Percentiles rank a stretch among this genome's conserved stretches.
phyloP scores from a whole-genome alignment of 2,329 filamentous ascomycete species.

The Aciculosporium take region DNA sequence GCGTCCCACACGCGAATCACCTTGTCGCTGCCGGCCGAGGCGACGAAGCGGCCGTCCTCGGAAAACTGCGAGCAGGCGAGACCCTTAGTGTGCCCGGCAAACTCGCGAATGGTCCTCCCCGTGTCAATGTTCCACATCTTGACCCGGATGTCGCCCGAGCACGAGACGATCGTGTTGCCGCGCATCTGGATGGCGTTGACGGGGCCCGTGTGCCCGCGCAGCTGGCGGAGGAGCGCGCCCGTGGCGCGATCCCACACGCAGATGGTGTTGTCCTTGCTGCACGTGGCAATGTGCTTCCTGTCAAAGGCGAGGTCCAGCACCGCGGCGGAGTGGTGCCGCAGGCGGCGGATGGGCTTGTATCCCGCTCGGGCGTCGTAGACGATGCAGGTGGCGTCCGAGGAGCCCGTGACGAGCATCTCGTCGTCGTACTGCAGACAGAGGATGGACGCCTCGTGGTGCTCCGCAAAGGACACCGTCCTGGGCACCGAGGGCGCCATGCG shows the following conservation, averaged over 20 bases:
- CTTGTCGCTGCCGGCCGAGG: slow-evolving; percentile 89
- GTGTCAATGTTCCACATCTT: slow-evolving; percentile 93
- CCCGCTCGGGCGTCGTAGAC: slow-evolving; percentile 71
- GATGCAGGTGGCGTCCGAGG: slow-evolving; percentile 82
- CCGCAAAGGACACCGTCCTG: slow-evolving; percentile 39
- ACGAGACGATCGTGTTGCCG: slow-evolving; percentile 83
- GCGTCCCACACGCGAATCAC: slow-evolving; percentile 94
- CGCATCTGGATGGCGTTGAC: slow-evolving; percentile 95
- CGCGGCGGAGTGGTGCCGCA: slow-evolving; percentile 68
- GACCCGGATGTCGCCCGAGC: slow-evolving; percentile 82
- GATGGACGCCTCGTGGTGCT: slow-evolving; percentile 81
- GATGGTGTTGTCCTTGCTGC: slow-evolving; percentile 89
- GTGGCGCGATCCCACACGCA: slow-evolving; percentile 86
- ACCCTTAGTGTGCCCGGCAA: slow-evolving; percentile 78
- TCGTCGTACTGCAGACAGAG: slow-evolving; percentile 92
- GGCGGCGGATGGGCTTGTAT: slow-evolving; percentile 66
- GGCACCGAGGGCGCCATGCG: slow-evolving; percentile 34
- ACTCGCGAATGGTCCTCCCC: slow-evolving; percentile 79
- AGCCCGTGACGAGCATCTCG: slow-evolving; percentile 84
- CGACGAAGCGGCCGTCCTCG: slow-evolving; percentile 84
- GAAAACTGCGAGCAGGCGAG: slow-evolving; percentile 93
- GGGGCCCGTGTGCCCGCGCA: slow-evolving; percentile 76
- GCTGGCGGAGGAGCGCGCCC: slow-evolving; percentile 58
- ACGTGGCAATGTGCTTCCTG: slow-evolving; percentile 83
- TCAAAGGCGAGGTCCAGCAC: slow-evolving; percentile 93